phyloP scores from a whole-genome alignment of 2,329 filamentous ascomycete species.

The Phaeosphaeria sp. region DNA sequence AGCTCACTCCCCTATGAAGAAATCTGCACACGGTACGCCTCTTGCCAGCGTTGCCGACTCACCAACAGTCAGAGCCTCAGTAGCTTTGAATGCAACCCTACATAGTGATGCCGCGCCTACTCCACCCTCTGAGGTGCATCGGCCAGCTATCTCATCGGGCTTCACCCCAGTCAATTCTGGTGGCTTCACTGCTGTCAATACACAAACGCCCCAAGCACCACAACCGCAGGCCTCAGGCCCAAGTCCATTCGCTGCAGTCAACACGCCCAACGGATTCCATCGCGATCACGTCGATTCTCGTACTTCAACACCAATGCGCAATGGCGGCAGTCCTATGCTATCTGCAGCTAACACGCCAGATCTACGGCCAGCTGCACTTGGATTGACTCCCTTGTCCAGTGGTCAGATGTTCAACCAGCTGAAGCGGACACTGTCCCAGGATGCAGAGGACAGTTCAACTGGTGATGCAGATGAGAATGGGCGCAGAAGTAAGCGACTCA shows the following conservation, averaged over 20 bases:
- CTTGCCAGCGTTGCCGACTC: conserved; percentile 66
- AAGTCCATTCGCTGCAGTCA: conserved; percentile 64
- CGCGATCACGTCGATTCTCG: conserved; percentile 59
- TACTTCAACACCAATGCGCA: conserved; percentile 67
- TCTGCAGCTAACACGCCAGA: conserved; percentile 72
- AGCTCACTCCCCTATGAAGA: conserved; percentile 74
- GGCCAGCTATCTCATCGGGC: conserved; percentile 63
- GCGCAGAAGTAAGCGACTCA: conserved; percentile 88
- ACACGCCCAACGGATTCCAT: conserved; percentile 58
- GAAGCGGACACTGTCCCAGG: conserved; percentile 73
- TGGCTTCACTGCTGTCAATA: conserved; percentile 72
- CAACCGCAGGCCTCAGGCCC: conserved; percentile 32
- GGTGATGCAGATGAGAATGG: conserved; percentile 60
- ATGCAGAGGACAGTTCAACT: conserved; percentile 63
- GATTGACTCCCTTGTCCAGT: conserved; percentile 58
- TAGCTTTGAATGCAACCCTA: conserved; percentile 63
- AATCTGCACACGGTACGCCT: conserved; percentile 56
- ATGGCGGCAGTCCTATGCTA: conserved; percentile 66
- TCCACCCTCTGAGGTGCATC: conserved; percentile 62
- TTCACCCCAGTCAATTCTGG: conserved; percentile 75
- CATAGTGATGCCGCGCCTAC: conserved; percentile 45
- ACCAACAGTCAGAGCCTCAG: conserved; percentile 66
- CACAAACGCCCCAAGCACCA: conserved; percentile 36
- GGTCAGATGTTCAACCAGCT: conserved; percentile 63
- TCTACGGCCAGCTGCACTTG: conserved; percentile 59